Percentiles rank a stretch among this genome's conserved stretches.
These are phyloP conservation scores for Cyclanthera cordifolia DNA, from an alignment of 306 rosid species.

Conservation along the genomic window DNA sequence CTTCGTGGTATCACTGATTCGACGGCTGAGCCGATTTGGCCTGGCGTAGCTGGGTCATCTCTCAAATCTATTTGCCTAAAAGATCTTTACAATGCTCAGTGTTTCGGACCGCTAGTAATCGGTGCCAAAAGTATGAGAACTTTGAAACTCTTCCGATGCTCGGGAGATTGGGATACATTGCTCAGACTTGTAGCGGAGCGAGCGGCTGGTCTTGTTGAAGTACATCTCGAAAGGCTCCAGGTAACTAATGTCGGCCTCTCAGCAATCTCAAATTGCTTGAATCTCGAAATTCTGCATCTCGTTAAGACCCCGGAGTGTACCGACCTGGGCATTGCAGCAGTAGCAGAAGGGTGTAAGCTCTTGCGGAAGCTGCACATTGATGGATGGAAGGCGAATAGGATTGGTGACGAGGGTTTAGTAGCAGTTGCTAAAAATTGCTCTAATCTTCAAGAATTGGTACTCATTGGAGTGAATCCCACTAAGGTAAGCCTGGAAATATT, in stretches of 20 bases:
- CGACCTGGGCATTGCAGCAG: slow-evolving; percentile 48
- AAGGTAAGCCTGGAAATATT: slow-evolving; percentile 59
- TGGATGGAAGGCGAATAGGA: slow-evolving; percentile 86
- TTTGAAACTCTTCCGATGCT: slow-evolving; percentile 75
- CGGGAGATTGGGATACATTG: slow-evolving; percentile 93
- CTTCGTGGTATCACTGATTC: slow-evolving; percentile 69
- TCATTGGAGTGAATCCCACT: slow-evolving; percentile 85
- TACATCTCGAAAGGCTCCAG: slow-evolving; percentile 84
- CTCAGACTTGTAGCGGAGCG: slow-evolving; percentile 35
- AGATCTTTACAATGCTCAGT: slow-evolving; percentile 82
- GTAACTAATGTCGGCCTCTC: slow-evolving; percentile 65
- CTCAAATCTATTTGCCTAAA: slow-evolving; percentile 65
- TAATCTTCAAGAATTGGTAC: slow-evolving; percentile 74
- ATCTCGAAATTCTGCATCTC: slow-evolving; percentile 79
- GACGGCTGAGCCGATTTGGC: slow-evolving; percentile 59
- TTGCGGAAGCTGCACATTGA: slow-evolving; percentile 88
- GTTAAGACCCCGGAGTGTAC: slow-evolving; percentile 92
- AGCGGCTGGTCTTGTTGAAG: slow-evolving; percentile 44
- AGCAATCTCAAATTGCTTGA: slow-evolving; percentile 56
- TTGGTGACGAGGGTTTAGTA: slow-evolving; percentile 77
- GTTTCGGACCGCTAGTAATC: slow-evolving; percentile 69
- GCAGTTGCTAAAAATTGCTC: slow-evolving; percentile 69
- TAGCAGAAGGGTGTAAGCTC: slow-evolving; percentile 71
- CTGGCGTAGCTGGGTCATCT: slow-evolving; percentile 53
- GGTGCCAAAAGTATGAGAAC: slow-evolving; percentile 73